phyloP scores from a whole-genome alignment of 495 filamentous ascomycete species.

The Podospora sp. region DNA sequence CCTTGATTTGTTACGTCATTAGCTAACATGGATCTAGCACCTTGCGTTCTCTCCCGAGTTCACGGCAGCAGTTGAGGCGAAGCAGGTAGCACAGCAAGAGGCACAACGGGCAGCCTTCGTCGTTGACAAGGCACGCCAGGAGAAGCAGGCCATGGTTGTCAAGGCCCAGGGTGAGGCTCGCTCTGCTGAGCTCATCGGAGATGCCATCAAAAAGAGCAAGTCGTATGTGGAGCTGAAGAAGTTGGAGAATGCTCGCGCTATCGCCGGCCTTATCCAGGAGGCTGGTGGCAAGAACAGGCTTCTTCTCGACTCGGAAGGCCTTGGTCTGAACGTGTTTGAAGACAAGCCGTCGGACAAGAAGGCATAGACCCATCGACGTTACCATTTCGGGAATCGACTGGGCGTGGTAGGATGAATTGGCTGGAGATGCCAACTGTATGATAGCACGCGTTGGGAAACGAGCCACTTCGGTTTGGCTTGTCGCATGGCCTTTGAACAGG shows the following conservation, averaged over 20 bases:
- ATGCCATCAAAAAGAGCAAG: slow-evolving; percentile 98
- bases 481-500: no score
- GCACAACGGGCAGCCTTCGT: slow-evolving; percentile 96
- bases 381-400: slow-evolving; percentile 45
- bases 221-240: slow-evolving; percentile 94
- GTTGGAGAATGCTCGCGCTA: slow-evolving; percentile 92
- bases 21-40: slow-evolving; percentile 62
- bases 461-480: background rate
- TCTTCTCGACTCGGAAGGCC: slow-evolving; percentile 83
- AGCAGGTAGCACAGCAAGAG: slow-evolving; percentile 98
- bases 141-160: slow-evolving; percentile 99
- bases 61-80: slow-evolving; percentile 97
- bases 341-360: slow-evolving; percentile 49
- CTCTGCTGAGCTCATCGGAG: slow-evolving; percentile 95
- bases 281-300: slow-evolving; percentile 89
- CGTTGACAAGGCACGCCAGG: slow-evolving; percentile 97
- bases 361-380: slow-evolving; percentile 28
- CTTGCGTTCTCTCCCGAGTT: slow-evolving; percentile 99
- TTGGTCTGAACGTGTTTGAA: slow-evolving; percentile 86
- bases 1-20: background rate
- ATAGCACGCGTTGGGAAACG: background rate
- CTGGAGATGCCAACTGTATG: background rate
- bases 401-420: slow-evolving; percentile 35
- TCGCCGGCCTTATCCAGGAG: slow-evolving; percentile 82
- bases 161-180: slow-evolving; percentile 98